Percentiles rank a stretch among this genome's conserved stretches.
phyloP scores from a whole-genome alignment of 495 filamentous ascomycete genomes.

The Pyrenula aspistea region DNA sequence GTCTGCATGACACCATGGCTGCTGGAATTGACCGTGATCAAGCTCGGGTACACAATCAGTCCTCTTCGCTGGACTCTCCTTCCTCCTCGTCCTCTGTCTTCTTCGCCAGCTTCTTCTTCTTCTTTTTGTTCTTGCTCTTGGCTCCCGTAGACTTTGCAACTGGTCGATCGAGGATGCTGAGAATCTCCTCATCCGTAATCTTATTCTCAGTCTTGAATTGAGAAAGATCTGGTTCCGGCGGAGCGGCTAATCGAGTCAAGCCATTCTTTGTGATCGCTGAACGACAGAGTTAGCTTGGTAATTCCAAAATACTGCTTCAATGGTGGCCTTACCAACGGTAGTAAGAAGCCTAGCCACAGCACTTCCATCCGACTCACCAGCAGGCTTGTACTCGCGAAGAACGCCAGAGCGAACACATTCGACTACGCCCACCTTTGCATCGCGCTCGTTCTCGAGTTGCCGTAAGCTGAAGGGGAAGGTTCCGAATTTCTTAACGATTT shows the following conservation, averaged over 20 bases:
- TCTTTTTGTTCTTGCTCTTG: conserved; percentile 70
- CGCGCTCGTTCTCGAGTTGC: conserved; percentile 92
- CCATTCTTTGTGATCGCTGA: conserved; percentile 98
- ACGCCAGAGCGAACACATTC: conserved; percentile 89
- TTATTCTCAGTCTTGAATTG: conserved; percentile 93
- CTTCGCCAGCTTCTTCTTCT: conserved; percentile 82
- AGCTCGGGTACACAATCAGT: conserved; percentile 33
- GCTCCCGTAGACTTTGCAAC: conserved; percentile 60
- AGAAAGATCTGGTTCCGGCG: conserved; percentile 57
- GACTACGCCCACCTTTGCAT: conserved; percentile 89
- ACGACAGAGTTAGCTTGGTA: conserved; percentile 4
- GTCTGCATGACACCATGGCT: too few relatives aligned
- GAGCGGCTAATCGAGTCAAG: conserved; percentile 67
- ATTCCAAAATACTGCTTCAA: conserved; percentile 7
- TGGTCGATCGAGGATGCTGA: conserved; percentile 84
- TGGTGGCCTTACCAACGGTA: conserved; percentile 69
- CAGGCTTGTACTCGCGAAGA: conserved; percentile 87
- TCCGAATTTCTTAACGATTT: conserved; percentile 92
- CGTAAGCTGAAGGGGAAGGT: conserved; percentile 95
- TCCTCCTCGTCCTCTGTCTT: conserved; percentile 41
- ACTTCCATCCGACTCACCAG: conserved; percentile 77
- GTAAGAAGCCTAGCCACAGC: conserved; percentile 77
- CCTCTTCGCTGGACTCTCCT: conserved; percentile 41
- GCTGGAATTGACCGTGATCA: too few relatives aligned
- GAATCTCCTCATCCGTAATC: conserved; percentile 88